These are phyloP conservation scores for Nicotiana attenuata DNA, from an alignment of 257 asterid genomes.

Conservation along the genomic window DNA sequence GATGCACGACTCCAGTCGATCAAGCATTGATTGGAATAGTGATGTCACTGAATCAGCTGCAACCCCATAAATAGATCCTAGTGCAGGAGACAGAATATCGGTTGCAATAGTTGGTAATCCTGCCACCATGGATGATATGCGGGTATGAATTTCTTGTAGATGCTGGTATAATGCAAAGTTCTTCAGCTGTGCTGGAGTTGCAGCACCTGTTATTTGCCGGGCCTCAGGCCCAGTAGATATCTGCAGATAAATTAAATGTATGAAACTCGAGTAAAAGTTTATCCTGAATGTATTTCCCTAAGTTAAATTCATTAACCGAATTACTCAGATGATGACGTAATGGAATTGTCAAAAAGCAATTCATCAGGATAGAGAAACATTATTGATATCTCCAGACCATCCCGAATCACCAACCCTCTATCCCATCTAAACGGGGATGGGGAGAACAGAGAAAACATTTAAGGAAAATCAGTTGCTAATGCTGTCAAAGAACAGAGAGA, in stretches of 20 bases:
- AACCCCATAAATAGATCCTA: conserved; percentile 73
- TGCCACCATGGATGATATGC: conserved; percentile 54
- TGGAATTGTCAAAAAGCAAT: not conserved
- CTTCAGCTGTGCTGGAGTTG: conserved; percentile 80
- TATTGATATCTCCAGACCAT: not conserved
- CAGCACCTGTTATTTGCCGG: conserved; percentile 85
- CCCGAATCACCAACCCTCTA: not conserved
- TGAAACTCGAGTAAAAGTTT: not conserved
- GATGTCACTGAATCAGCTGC: conserved; percentile 94
- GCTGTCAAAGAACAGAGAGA: not conserved
- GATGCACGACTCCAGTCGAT: conserved; percentile 80
- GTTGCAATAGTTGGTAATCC: conserved; percentile 69
- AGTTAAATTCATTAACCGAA: not conserved
- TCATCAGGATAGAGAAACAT: not conserved
- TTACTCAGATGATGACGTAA: not conserved
- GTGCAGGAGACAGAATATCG: conserved; percentile 75
- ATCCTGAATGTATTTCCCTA: not conserved
- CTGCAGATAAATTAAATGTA: conserved; percentile 27
- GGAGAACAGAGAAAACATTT: not conserved
- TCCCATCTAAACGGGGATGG: not conserved
- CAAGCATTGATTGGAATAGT: conserved; percentile 88
- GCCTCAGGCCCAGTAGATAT: conserved; percentile 97
- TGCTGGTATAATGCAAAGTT: conserved; percentile 84
- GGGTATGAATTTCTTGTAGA: conserved; percentile 84
- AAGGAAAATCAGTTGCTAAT: not conserved